Evolutionary conservation across 192 early-diverging fungal species (phyloP), one percentile per base, ranked within the genome.

Genomic region (Rhizoclosmatium sp.): DNA sequence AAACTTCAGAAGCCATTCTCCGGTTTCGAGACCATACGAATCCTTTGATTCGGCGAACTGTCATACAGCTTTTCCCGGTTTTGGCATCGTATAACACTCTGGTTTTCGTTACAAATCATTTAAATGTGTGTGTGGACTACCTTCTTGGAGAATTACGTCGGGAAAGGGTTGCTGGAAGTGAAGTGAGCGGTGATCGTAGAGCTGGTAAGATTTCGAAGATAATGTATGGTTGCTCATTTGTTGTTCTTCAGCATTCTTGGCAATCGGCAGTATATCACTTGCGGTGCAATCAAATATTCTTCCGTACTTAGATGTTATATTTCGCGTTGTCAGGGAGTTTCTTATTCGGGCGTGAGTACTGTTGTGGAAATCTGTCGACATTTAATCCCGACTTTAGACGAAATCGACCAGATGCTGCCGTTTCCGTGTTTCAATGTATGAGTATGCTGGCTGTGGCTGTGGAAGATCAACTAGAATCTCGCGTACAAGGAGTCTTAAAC

Each of bases 361-460:
- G 54, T 78, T 21, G 56, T 10, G 47, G 42, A n/a, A 64, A 19
- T 46, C 23, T 54, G 41, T 19, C 46, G 31, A 7, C 39, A 51
- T 14, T 58, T 59, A 40, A 21, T 7, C 9, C 40, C 23, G 23
- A 49, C 59, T 31, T 31, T 31, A 87, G 82, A 39, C 76, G 79
- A 47, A 81, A 81, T 21, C 61, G 84, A 68, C 56, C 70, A 9
- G 76, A 64, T 7, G 41, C 39, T 59, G 58, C 69, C 3, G 67
- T 78, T 5, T 76, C 83, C 21, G 88, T 94, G 21, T 95, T 96
- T 70, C 88, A 91, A 78, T 96, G 96, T 70, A 92, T 98, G 58
- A 93, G 92, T 41, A 94, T 93, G 89, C 86, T 99, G 54, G 96
- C 95, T 1, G 86, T 86, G 9, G 95, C 97, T 21, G 94, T 96